Evolutionary conservation across 495 filamentous ascomycete species (phyloP), one percentile per base, ranked within the genome.

Genomic region (Xylaria acuta): DNA sequence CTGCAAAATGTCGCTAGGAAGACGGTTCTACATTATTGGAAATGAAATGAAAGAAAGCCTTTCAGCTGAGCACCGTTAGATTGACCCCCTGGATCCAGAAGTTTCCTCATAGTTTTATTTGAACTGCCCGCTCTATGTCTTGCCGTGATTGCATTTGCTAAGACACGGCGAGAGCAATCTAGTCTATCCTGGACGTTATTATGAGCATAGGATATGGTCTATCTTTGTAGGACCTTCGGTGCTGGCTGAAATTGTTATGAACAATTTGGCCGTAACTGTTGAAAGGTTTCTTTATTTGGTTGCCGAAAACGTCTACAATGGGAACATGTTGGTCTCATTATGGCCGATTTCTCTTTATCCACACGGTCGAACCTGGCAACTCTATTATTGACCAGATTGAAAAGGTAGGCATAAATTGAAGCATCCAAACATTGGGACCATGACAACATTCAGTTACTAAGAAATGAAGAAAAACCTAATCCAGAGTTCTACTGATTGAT

Each of bases 241-340:
- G 12, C 32, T 18, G 4, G 11, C 27, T 32, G 22, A 11, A 25
- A 51, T 25, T 0, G 5, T 27, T 5, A 53, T 27, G 14, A n/a
- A 59, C 14, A 36, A 58, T 58, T 3, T 36, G 56, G 12, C n/a
- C 56, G 32, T 36, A 36, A 20, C 18, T 20, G 32, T 60, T 60
- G 32, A 60, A 40, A 60, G 58, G 32, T 22, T n/a, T 60, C 58
- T 60, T 60, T 60, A 38, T 60, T 4, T 38, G 20, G 11, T n/a
- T 36, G 34, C 54, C 22, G 58, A 60, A 60, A 60, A 38, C 58
- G 56, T 58, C 27, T 0, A 53, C 49, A 53, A 53, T 22, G 12
- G 25, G 53, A 18, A 11, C 9, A 60, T 22, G 32, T 60, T 36
- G 34, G 32, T 60, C 20, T 59, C 20, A 30, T 2, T n/a, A 38